Base-by-base conservation (phyloP, 306 rosid species). In the Quercus gilva region DNA sequence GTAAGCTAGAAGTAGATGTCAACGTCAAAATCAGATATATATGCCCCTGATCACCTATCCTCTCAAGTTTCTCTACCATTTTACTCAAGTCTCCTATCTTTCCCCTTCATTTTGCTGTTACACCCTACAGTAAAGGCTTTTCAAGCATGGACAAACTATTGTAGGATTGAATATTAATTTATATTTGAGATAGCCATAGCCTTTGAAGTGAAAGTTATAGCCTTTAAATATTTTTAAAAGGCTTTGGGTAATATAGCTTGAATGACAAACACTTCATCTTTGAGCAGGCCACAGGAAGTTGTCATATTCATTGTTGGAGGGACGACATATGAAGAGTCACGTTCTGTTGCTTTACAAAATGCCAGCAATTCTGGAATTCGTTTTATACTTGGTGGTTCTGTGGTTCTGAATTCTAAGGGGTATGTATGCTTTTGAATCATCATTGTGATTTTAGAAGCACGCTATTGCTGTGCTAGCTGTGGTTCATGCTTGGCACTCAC, bases 231-330 rank as follows among this genome's bases (percentile, higher is more conserved):
- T 15, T 18, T 26, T 4, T 26, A 72, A 11, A 10, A 28, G 41
- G 53, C 26, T 77, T 26, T 70, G 57, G 76, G 23, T 68, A 73
- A 23, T 28, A 28, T 81, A 57, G 19, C 83, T 60, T 69, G 60
- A 84, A 80, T 55, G 74, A 74, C 45, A 23, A 21, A 49, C 69
- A 2, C 77, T 31, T 82, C 60, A 59, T 58, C 83, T 69, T 71
- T 80, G 83, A 63, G 79, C 97, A 92, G 97, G 91, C 97, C 92
- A 0, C 99, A 92, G 87, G 99, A 25, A 21, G 98, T 95, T 41
- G 74, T 95, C 82, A 91, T 93, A 79, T 93, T 91, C 85, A 83
- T 95, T 80, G 93, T 95, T 72, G 99, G 99, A 56, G 99, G 98
- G 75, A 93, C 99, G 49, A 95, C 98, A 63, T 91, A 95, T 45